Conservation (phyloP, 257 asterid genomes). For the Ballota nigra region DNA sequence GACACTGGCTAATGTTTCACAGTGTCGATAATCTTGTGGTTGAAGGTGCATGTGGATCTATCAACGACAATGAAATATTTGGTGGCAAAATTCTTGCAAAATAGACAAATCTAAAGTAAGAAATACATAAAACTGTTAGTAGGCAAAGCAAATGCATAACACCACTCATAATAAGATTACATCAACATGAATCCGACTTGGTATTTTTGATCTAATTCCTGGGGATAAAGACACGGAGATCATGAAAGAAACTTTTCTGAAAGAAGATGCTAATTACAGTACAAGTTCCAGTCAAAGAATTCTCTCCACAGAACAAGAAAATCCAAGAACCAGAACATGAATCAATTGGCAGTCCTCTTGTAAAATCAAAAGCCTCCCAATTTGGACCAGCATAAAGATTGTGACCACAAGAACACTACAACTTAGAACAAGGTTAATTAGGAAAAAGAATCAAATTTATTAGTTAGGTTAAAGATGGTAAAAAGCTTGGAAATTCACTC, state of each 20-base stretch:
- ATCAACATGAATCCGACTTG: no score
- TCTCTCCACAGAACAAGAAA: neutral
- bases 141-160: no score
- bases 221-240: neutral
- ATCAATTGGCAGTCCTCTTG: neutral
- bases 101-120: constrained; percentile 42
- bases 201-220: neutral
- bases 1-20: constrained; percentile 62
- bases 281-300: neutral
- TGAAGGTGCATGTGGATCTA: constrained; percentile 67
- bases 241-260: neutral
- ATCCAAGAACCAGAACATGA: neutral
- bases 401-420: neutral
- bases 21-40: constrained; percentile 41
- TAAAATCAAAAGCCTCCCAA: neutral
- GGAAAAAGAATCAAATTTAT: neutral
- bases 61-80: constrained; percentile 64
- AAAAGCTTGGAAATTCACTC: neutral
- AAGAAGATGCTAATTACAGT: neutral
- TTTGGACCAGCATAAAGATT: neutral
- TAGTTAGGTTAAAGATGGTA: neutral
- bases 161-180: no score
- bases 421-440: neutral
- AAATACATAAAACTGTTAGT: no score
- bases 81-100: constrained; percentile 96